Conservation (phyloP, 805 yeast genomes). For the Wickerhamiella occidentalis region DNA sequence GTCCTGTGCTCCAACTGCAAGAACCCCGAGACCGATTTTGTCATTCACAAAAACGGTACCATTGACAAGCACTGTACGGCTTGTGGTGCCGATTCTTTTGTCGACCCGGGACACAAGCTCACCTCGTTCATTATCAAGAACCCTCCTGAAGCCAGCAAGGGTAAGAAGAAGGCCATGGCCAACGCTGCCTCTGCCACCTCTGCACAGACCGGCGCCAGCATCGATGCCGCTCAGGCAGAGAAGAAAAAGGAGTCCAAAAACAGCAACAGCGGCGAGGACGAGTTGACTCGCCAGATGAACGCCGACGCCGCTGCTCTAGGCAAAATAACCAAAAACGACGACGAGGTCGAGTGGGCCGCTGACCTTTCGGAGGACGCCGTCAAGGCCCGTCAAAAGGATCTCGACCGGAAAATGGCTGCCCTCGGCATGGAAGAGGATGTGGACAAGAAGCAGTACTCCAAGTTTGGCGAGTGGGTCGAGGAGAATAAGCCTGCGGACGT, state of each 20-base stretch:
- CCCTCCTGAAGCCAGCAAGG: conserved; percentile 44
- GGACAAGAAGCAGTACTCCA: conserved; percentile 43
- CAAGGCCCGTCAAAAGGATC: conserved; percentile 76
- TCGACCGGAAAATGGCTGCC: conserved; percentile 41
- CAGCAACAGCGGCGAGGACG: conserved; percentile 46
- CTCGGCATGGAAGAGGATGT: conserved; percentile 31
- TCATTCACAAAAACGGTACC: conserved; percentile 59
- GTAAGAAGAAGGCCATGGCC: conserved; percentile 65
- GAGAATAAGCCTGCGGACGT: conserved; percentile 66
- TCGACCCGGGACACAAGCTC: conserved; percentile 78
- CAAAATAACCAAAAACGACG: conserved; percentile 36
- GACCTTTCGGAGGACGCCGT: conserved; percentile 96
- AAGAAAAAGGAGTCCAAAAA: conserved; percentile 28
- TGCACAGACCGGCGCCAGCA: conserved; percentile 23
- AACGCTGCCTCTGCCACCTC: conserved; percentile 41
- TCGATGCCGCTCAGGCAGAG: conserved; percentile 27
- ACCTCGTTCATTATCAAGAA: conserved; percentile 81
- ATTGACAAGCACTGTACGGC: conserved; percentile 93
- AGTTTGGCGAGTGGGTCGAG: conserved; percentile 83
- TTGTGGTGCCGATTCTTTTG: conserved; percentile 79
- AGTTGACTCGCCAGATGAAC: conserved; percentile 62
- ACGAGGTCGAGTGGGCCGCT: conserved; percentile 91
- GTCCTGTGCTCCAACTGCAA: conserved; percentile 90
- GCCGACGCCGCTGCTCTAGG: conserved; percentile 69
- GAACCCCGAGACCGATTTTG: conserved; percentile 94